These are phyloP conservation scores for Tolypocladium endophyticum DNA, from an alignment of 2,329 filamentous ascomycete genomes.

Conservation along the genomic window DNA sequence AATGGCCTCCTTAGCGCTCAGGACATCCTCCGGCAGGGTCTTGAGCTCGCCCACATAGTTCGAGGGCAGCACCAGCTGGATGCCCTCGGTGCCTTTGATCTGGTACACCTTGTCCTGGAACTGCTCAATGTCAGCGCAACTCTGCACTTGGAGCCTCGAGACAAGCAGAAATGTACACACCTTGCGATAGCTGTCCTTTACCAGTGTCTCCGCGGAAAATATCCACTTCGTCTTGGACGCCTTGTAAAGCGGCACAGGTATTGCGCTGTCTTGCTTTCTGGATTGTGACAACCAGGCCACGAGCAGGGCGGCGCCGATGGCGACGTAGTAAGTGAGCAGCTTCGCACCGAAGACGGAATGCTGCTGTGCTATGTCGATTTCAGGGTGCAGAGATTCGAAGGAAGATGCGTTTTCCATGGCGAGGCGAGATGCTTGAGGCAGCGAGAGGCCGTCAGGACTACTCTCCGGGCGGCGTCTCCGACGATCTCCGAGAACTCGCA, in stretches of 20 bases:
- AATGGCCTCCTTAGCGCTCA: conserved; percentile 38
- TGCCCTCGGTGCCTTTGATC: conserved; percentile 39
- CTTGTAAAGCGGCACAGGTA: conserved; percentile 35
- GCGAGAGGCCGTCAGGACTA: not conserved
- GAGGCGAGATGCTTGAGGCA: not conserved
- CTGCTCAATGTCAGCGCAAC: conserved; percentile 17
- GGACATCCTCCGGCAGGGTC: conserved; percentile 33
- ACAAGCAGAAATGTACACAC: conserved; percentile 12
- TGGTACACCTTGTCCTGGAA: conserved; percentile 39
- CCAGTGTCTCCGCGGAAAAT: conserved; percentile 35
- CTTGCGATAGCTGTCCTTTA: conserved; percentile 38
- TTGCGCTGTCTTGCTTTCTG: conserved; percentile 12
- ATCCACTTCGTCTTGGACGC: conserved; percentile 39
- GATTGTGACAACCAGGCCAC: conserved; percentile 28
- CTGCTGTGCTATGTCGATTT: not conserved
- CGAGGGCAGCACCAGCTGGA: conserved; percentile 35
- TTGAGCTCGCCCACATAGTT: conserved; percentile 35
- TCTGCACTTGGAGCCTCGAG: not conserved
- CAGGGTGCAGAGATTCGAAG: not conserved
- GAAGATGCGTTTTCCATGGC: conserved; percentile 1
- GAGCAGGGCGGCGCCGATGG: conserved; percentile 24
- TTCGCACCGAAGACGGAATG: conserved; percentile 1
- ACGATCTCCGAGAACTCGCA: not conserved
- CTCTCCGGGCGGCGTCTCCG: conserved; percentile 1
- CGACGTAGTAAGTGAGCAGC: conserved; percentile 28